Base-by-base conservation (phyloP, 495 filamentous ascomycete species). In the Corynascus novoguineensis region DNA sequence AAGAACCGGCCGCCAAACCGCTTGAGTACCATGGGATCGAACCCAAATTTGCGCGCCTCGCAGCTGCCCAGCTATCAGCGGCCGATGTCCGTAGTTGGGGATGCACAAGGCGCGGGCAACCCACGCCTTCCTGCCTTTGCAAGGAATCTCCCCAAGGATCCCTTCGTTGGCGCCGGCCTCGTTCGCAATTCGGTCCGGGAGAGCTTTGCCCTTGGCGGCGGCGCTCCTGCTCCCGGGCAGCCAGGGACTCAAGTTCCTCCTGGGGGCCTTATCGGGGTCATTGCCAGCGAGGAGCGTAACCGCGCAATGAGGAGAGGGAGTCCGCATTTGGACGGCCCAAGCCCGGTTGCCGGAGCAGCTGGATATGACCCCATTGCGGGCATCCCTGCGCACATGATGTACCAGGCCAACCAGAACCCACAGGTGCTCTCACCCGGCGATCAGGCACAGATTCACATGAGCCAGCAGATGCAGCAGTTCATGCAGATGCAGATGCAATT, bases 401-500 rank as follows among this genome's bases (percentile, higher is more conserved):
- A 79, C 53, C 73, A 70, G 21, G 54, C 46, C 34, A 78, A 68
- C 66, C 66, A 61, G 41, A 61, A 28, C 31, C 65, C 59, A 31
- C 71, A 71, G 27, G 64, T 75, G 74, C 69, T 85, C 27, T 77
- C 78, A 25, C 77, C 87, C 19, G 82, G 81, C 5, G 88, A 92
- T 60, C 86, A 88, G 63, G 85, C 86, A 17, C 87, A 90, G 58
- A 78, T 91, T 44, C 86, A 96, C 64, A 86, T 96, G 75, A 85
- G 83, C 25, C 87, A 92, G 63, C 88, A 95, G 66, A 95, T 95
- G 89, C 78, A 82, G 24, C 82, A 86, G 61, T 92, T 92, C 75
- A 89, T 93, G 86, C 86, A 90, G 64, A 89, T 95, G 86, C 90
- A 95, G 67, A 92, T 96, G 85, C 87, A 93, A 55, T 87, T 90